Conservation (phyloP, 495 filamentous ascomycete genomes). For the Tirmania nivea region DNA sequence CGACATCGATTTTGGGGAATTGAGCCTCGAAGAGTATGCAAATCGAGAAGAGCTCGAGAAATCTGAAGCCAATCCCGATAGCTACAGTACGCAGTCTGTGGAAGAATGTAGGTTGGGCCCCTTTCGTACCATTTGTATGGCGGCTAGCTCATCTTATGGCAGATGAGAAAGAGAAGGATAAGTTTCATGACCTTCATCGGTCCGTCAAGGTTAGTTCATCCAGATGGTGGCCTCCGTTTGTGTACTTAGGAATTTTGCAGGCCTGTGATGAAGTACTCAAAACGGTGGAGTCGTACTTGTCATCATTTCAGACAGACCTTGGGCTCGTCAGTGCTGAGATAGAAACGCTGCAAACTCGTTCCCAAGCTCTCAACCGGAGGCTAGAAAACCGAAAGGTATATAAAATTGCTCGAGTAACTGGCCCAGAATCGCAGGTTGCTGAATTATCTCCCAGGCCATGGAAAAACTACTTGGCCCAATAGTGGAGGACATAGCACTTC, state of each 20-base stretch:
- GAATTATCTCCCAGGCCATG: slow-evolving; percentile 30
- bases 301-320: slow-evolving; percentile 79
- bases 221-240: neutral
- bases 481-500: slow-evolving; percentile 76
- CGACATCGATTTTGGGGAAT: slow-evolving; percentile 50
- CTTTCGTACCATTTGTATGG: slow-evolving; percentile 10
- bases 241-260: slow-evolving; percentile 11
- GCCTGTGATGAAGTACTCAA: slow-evolving; percentile 84
- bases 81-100: slow-evolving; percentile 38
- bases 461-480: slow-evolving; percentile 75
- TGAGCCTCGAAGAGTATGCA: slow-evolving; percentile 53
- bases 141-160: neutral
- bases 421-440: neutral
- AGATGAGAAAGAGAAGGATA: slow-evolving; percentile 71
- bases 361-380: slow-evolving; percentile 61
- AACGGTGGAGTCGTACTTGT: slow-evolving; percentile 78
- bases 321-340: slow-evolving; percentile 85
- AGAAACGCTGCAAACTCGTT: slow-evolving; percentile 72
- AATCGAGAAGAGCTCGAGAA: slow-evolving; percentile 12
- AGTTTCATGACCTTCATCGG: slow-evolving; percentile 75
- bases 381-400: slow-evolving; percentile 55
- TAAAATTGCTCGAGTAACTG: neutral
- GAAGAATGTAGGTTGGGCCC: slow-evolving; percentile 45
- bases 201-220: slow-evolving; percentile 37
- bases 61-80: slow-evolving; percentile 12